Conservation (phyloP, 2,329 filamentous ascomycete genomes). For the Fusarium euwallaceae region DNA sequence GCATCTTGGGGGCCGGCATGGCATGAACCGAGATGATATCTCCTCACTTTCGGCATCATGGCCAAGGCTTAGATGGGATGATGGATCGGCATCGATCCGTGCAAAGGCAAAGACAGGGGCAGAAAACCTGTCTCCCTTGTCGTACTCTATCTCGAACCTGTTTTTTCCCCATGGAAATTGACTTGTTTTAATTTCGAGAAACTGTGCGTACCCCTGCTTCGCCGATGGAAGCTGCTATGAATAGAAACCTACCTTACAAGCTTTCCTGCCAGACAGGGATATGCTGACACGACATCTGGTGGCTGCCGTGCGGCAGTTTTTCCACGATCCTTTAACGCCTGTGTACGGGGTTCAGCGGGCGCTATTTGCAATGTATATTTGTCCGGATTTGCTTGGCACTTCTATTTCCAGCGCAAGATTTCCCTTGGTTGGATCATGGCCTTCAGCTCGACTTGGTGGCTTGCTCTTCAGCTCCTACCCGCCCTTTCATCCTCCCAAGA, state of each 20-base stretch:
- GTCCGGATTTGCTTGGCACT: not conserved
- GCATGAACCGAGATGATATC: slow-evolving; percentile 1
- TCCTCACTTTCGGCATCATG: not conserved
- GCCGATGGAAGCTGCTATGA: slow-evolving; percentile 21
- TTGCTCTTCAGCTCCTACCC: not conserved
- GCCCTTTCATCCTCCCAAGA: not conserved
- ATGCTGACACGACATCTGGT: slow-evolving; percentile 16
- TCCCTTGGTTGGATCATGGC: not conserved
- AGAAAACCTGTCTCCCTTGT: not conserved
- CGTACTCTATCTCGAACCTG: slow-evolving; percentile 1
- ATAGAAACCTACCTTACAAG: slow-evolving; percentile 29
- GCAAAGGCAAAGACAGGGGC: not conserved
- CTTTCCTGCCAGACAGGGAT: slow-evolving; percentile 33
- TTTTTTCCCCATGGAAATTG: not conserved
- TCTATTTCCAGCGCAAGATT: not conserved
- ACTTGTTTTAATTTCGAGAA: slow-evolving; percentile 3
- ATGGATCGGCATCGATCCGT: not conserved
- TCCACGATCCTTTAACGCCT: not conserved
- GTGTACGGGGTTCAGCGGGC: not conserved
- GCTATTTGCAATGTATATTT: slow-evolving; percentile 4
- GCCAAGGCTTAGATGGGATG: not conserved
- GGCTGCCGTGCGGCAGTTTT: slow-evolving; percentile 6
- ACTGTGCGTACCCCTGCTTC: slow-evolving; percentile 20
- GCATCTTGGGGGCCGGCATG: not conserved
- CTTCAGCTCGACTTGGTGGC: not conserved